Evolutionary conservation across 2,329 filamentous ascomycete species (phyloP), one percentile per base, ranked within the genome.

Genomic region (Claviceps humidiphila): DNA sequence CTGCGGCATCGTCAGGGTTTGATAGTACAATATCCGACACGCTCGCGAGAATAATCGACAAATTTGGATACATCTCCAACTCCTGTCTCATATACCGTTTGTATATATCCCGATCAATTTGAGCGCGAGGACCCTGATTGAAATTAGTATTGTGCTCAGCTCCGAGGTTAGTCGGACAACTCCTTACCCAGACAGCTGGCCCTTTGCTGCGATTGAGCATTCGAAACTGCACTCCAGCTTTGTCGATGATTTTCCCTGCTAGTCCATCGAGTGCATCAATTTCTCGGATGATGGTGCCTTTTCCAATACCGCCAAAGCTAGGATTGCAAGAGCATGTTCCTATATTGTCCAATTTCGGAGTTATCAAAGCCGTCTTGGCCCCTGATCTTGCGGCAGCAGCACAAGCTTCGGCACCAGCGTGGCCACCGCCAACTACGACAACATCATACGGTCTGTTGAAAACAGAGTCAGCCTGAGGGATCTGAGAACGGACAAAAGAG

Each of bases 311-410:
- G 41, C 93, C 93, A 64, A 98, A 95, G 57, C 89, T 95, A 1
- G 91, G 91, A 66, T 97, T 97, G 71, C 91, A 97, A 39, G 90
- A 96, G 71, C 91, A 97, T 34, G 93, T 88, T 52, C 91, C 91
- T 20, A 97, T 82, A 60, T 96, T 95, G 54, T 90, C 84, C 53
- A 88, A 68, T 55, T 86, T 89, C 2, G 91, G 93, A 1, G 93
- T 98, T 48, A 98, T 76, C 58, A 98, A 78, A 1, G 86, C 91
- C 43, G 93, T 97, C 61, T 84, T 82, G 49, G 91, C 93, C 50
- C 93, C 93, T 16, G 87, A 80, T 62, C 93, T 81, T 45, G 93
- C 93, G 14, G 93, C 88, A 2, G 91, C 93, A 11, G 93, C 85
- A 58, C 87, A 91, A 54, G 93, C 93, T 74, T 98, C 93, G 51